Base-by-base conservation (phyloP, 2,329 filamentous ascomycete species). In the Hortaea werneckii region DNA sequence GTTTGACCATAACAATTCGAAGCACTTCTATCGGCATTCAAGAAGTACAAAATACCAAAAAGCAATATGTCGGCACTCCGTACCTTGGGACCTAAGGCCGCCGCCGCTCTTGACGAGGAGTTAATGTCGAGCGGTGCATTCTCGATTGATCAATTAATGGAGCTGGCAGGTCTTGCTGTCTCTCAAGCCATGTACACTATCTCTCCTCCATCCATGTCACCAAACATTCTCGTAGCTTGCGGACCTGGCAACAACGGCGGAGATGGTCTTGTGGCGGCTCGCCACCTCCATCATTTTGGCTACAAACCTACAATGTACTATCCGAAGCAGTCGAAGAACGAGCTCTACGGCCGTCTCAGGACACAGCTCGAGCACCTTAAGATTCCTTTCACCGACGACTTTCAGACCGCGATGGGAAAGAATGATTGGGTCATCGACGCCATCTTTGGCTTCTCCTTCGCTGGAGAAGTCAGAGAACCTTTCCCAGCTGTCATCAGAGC, bases 121-220 rank as follows among this genome's bases (percentile, higher is more conserved):
- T 81, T 98, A 51, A 96, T 98, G 89, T 85, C 80, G 61, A 79
- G 82, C 1, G 79, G 79, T 35, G 88, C 85, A 6, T 98, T 95
- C 68, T 94, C 87, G 8, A 78, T 98, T 45, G 92, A 96, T 62
- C 92, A 98, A 67, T 73, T 98, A 41, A 96, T 98, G 92, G 92
- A 96, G 64, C 72, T 98, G 6, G 92, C 92, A 38, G 92, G 92
- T 0, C 75, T 98, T 0, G 89, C 88, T 1, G 88, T 96, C 27
- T 90, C 90, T 9, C 88, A 96, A 73, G 88, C 85, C 42, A 87
- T 96, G 5, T 94, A 86, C 67, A 80, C 79, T 46, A 76, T 95
- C 3, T 89, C 95, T 53, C 89, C 90, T 0, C 77, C 79, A 0
- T 77, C 64, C 48, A 77, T 77, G 52, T 87, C 89, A 6, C 79